Evolutionary conservation across 2,329 filamentous ascomycete genomes (phyloP).

Genomic region (Alternaria novae-zelandiae): DNA sequence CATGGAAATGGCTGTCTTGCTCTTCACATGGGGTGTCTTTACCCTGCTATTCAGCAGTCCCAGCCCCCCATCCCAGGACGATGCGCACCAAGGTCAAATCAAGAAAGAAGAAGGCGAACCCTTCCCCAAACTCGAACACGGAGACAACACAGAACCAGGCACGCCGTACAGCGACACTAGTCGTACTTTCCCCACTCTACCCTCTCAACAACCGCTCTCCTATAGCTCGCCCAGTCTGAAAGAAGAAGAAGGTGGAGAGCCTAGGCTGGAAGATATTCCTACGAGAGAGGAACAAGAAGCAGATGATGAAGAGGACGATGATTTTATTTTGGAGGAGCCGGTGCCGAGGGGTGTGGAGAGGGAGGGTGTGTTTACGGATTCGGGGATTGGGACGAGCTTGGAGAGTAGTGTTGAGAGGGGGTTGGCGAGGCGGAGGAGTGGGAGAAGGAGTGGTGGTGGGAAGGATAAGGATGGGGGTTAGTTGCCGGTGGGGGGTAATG

Average conservation of each 20-base stretch:
- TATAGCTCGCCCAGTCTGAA: constrained; percentile 40
- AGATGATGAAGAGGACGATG: constrained; percentile 54
- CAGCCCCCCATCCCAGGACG: neutral
- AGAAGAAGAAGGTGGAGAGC: constrained; percentile 27
- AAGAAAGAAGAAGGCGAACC: constrained; percentile 9
- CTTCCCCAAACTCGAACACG: constrained; percentile 1
- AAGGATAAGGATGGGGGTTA: neutral
- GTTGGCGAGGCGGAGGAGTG: constrained; percentile 20
- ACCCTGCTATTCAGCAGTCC: constrained; percentile 47
- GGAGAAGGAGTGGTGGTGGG: neutral
- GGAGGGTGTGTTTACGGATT: constrained; percentile 43
- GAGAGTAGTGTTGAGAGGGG: constrained; percentile 40
- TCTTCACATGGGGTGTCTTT: constrained; percentile 68
- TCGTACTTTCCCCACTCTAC: constrained; percentile 57
- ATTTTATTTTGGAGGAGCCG: constrained; percentile 50
- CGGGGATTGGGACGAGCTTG: constrained; percentile 57
- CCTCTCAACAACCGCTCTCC: constrained; percentile 51
- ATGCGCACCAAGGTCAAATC: neutral
- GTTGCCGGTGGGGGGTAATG: constrained; percentile 1
- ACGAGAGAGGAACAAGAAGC: constrained; percentile 46
- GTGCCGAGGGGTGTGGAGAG: constrained; percentile 11
- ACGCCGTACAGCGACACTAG: constrained; percentile 54
- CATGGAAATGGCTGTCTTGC: constrained; percentile 72
- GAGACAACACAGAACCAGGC: constrained; percentile 19
- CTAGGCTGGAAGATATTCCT: constrained; percentile 29